Conservation (phyloP, 495 filamentous ascomycete species). For the Rhizodiscina lignyota region DNA sequence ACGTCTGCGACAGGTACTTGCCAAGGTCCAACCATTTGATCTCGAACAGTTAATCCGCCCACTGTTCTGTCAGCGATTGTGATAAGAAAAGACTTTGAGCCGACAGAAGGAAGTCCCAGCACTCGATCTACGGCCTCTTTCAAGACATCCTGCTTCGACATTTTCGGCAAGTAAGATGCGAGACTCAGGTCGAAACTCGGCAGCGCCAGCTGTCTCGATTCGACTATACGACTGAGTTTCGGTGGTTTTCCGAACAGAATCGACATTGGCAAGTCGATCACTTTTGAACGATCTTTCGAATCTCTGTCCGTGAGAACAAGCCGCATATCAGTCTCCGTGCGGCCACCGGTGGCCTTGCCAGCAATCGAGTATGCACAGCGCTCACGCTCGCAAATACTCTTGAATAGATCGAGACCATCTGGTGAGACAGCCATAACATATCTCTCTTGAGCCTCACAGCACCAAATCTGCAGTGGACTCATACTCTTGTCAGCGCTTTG, state of each 20-base stretch:
- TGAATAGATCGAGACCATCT: constrained; percentile 67
- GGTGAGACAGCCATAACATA: constrained; percentile 76
- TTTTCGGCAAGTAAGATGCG: constrained; percentile 42
- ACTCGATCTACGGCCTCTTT: constrained; percentile 63
- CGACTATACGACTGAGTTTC: constrained; percentile 65
- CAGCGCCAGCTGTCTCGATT: constrained; percentile 51
- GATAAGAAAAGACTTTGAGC: constrained; percentile 91
- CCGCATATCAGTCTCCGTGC: constrained; percentile 44
- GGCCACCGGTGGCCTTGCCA: constrained; percentile 51
- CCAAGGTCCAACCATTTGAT: constrained; percentile 95
- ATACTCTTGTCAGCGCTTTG: constrained; percentile 79
- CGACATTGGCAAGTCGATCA: constrained; percentile 84
- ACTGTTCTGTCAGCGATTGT: constrained; percentile 90
- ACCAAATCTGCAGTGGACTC: constrained; percentile 95
- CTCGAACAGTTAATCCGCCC: constrained; percentile 70
- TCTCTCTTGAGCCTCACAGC: constrained; percentile 88
- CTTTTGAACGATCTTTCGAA: constrained; percentile 53
- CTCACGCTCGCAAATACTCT: constrained; percentile 67
- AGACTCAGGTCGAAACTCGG: constrained; percentile 57
- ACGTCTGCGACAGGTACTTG: constrained; percentile 92
- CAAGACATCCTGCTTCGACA: constrained; percentile 48
- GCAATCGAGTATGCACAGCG: constrained; percentile 91
- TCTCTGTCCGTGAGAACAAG: constrained; percentile 73
- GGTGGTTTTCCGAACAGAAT: constrained; percentile 83
- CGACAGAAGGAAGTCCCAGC: constrained; percentile 71